Evolutionary conservation across 805 yeast genomes (phyloP).

Genomic region (Kazachstania psychrophila): DNA sequence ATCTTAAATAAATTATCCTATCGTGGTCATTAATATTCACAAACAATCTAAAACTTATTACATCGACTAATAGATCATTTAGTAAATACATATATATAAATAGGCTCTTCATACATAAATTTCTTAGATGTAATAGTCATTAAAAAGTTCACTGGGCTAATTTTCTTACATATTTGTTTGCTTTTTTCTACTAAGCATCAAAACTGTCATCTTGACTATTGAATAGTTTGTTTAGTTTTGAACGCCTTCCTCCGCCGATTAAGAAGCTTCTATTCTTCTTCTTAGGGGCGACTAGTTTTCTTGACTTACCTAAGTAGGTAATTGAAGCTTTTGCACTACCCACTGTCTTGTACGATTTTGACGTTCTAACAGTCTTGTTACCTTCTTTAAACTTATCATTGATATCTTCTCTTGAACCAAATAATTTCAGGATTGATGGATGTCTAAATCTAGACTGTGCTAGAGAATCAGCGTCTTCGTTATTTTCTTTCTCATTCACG

Average conservation of each 20-base stretch:
- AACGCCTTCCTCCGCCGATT: background rate
- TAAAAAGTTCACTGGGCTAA: too few species aligned
- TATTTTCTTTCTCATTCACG: background rate
- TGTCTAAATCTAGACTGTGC: slow-evolving; percentile 26
- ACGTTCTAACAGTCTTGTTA: slow-evolving; percentile 39
- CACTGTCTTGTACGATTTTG: slow-evolving; percentile 46
- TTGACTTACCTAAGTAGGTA: slow-evolving; percentile 39
- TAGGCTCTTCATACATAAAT: too few species aligned
- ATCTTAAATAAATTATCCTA: too few species aligned
- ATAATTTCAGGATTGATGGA: slow-evolving; percentile 38
- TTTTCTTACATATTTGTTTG: too few species aligned
- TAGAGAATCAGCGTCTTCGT: slow-evolving; percentile 4
- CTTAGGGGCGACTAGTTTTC: slow-evolving; percentile 25
- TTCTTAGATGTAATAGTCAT: too few species aligned
- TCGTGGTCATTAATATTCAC: too few species aligned
- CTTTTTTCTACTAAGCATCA: slow-evolving; percentile 11
- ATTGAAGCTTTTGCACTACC: slow-evolving; percentile 51
- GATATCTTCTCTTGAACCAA: slow-evolving; percentile 33
- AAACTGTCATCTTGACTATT: slow-evolving; percentile 16
- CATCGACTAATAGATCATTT: background rate
- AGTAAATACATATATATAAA: background rate
- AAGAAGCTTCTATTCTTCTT: slow-evolving; percentile 3
- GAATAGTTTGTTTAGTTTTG: slow-evolving; percentile 10
- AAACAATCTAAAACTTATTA: too few species aligned
- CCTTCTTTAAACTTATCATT: slow-evolving; percentile 36